Percentiles rank a stretch among this genome's conserved stretches.
These are phyloP conservation scores for Berberis vulgaris DNA, from an alignment of 164 flowering plant species.

Conservation along the genomic window DNA sequence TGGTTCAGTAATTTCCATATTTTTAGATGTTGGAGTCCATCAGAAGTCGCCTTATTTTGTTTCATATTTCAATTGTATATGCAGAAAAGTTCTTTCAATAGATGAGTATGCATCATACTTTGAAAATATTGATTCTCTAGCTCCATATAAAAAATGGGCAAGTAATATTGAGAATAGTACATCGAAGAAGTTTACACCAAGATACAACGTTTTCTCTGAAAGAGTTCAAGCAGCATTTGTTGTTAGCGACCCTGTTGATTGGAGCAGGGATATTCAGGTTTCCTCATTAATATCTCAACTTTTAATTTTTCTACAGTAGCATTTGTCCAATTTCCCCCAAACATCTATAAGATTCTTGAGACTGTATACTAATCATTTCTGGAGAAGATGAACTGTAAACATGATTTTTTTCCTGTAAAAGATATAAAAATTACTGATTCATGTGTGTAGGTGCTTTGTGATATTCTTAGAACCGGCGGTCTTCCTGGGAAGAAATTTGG, in stretches of 20 bases:
- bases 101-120: constrained; percentile 77
- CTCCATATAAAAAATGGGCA: constrained; percentile 54
- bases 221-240: constrained; percentile 27
- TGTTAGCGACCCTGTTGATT: constrained; percentile 81
- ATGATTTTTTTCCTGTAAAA: not conserved
- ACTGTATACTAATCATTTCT: not conserved
- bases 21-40: not conserved
- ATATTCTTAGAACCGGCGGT: not conserved
- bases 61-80: constrained; percentile 4
- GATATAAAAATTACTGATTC: not conserved
- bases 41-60: not conserved
- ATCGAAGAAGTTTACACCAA: not conserved
- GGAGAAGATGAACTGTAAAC: not conserved
- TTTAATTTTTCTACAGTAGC: not conserved
- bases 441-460: not conserved
- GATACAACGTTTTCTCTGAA: constrained; percentile 26
- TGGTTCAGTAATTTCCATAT: not conserved
- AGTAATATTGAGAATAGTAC: constrained; percentile 13
- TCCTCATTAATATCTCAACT: not conserved
- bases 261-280: constrained; percentile 97
- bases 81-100: constrained; percentile 71
- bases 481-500: not conserved
- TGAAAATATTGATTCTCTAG: constrained; percentile 73
- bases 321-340: not conserved
- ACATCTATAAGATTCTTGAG: not conserved